A percentile compares a stretch with the other conserved stretches of the same genome.
phyloP scores from a whole-genome alignment of 257 asterid genomes.

The Marsdenia floribunda region DNA sequence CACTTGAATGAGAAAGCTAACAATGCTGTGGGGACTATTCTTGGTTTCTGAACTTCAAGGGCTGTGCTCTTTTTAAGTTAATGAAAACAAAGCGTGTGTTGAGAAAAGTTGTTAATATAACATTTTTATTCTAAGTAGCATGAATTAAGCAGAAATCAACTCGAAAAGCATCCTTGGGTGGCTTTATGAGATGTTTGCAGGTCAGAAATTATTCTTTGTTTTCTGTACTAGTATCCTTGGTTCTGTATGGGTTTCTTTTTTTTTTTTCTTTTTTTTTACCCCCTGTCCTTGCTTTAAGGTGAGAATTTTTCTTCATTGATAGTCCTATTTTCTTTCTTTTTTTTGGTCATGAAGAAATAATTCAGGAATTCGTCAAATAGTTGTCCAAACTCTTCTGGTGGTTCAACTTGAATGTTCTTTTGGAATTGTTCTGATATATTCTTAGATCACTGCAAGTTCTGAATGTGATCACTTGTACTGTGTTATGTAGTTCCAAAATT shows the following conservation, averaged over 20 bases:
- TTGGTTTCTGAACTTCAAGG: too few relatives aligned
- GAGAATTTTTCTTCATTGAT: background rate
- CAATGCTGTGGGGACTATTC: background rate
- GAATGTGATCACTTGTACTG: background rate
- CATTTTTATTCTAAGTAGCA: background rate
- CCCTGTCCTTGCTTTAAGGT: background rate
- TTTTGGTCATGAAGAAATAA: background rate
- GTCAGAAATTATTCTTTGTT: background rate
- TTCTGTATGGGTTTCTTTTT: too few relatives aligned
- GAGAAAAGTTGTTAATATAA: background rate
- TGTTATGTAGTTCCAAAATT: background rate
- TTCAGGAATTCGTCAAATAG: background rate
- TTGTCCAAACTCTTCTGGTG: background rate
- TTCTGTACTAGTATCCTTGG: background rate
- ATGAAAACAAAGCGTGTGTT: background rate
- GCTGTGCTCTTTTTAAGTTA: too few relatives aligned
- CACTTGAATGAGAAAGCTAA: background rate
- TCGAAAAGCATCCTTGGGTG: background rate
- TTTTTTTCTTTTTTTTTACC: background rate
- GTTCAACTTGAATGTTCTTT: background rate
- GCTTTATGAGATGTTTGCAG: background rate
- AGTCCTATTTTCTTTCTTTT: background rate
- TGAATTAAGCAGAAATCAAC: background rate
- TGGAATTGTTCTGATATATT: background rate
- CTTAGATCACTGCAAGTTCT: constrained; percentile 1